phyloP scores from a whole-genome alignment of 2,329 filamentous ascomycete species.

The Paracoccidioides brasiliensis region DNA sequence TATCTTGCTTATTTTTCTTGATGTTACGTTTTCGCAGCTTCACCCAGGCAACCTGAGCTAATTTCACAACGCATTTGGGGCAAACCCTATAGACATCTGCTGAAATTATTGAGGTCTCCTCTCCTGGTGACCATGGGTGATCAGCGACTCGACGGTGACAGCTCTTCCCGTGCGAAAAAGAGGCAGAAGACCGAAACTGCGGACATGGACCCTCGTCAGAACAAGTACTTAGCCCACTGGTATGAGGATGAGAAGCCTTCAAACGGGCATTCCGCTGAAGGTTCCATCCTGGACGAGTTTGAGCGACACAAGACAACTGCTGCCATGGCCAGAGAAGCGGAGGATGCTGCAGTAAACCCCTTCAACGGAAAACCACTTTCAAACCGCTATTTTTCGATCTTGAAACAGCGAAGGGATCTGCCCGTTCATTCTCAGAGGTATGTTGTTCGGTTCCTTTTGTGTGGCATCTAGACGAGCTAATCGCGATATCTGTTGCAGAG shows the following conservation, averaged over 20 bases:
- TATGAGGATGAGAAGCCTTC: constrained; percentile 43
- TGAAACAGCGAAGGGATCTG: constrained; percentile 69
- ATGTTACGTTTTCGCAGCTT: background rate
- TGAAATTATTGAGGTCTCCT: constrained; percentile 5
- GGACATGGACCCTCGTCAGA: constrained; percentile 45
- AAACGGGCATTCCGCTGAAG: constrained; percentile 16
- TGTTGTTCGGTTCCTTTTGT: constrained; percentile 16
- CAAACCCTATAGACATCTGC: constrained; percentile 5
- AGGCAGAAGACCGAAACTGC: constrained; percentile 39
- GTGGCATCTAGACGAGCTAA: constrained; percentile 4
- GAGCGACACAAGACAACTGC: constrained; percentile 71
- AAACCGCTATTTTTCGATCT: constrained; percentile 75
- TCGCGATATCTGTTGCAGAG: constrained; percentile 33
- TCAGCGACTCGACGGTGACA: constrained; percentile 41
- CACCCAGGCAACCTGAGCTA: background rate
- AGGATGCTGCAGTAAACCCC: constrained; percentile 71
- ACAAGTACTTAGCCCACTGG: constrained; percentile 88
- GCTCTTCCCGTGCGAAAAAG: constrained; percentile 37
- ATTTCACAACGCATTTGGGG: constrained; percentile 2
- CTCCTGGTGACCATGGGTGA: constrained; percentile 37
- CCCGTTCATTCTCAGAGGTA: constrained; percentile 85
- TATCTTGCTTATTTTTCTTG: constrained; percentile 13
- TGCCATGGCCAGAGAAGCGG: constrained; percentile 55
- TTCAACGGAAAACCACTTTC: constrained; percentile 71
- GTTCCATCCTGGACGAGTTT: constrained; percentile 50